These are phyloP conservation scores for Meyerozyma carpophila DNA, from an alignment of 1,139 yeast species.

Conservation along the genomic window DNA sequence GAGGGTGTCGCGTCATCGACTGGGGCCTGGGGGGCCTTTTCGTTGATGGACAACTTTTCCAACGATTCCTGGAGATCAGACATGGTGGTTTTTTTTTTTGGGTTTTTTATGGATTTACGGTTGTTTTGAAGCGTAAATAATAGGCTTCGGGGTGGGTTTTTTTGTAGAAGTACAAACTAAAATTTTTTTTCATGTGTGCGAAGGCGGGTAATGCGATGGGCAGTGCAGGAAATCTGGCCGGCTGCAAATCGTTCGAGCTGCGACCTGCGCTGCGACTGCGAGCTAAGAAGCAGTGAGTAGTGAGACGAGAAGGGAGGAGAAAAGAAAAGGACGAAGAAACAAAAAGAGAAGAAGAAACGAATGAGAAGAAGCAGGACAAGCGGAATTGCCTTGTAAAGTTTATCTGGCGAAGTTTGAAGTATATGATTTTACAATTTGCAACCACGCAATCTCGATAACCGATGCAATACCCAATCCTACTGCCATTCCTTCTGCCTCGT, in stretches of 20 bases:
- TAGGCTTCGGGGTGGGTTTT: background rate
- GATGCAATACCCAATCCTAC: no score
- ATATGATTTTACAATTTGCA: no score
- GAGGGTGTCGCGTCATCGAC: constrained; percentile 20
- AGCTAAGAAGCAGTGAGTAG: background rate
- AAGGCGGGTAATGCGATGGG: background rate
- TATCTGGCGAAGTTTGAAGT: no score
- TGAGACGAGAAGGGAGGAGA: no score
- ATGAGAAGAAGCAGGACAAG: no score
- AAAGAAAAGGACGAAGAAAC: no score
- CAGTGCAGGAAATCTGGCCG: background rate
- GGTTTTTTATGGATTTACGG: background rate
- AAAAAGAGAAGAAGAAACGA: no score
- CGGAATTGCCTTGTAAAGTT: no score
- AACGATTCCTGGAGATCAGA: constrained; percentile 41
- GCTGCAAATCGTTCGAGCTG: background rate
- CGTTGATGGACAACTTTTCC: constrained; percentile 47
- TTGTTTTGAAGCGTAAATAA: background rate
- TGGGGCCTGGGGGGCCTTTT: constrained; percentile 22
- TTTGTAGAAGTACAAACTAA: constrained; percentile 1
- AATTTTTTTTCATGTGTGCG: background rate
- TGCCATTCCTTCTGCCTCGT: background rate
- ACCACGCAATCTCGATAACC: no score
- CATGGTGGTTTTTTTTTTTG: background rate
- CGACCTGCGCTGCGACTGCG: no score